These are phyloP conservation scores for Fraxinus cuspidata DNA, from an alignment of 257 asterid genomes.

Conservation along the genomic window DNA sequence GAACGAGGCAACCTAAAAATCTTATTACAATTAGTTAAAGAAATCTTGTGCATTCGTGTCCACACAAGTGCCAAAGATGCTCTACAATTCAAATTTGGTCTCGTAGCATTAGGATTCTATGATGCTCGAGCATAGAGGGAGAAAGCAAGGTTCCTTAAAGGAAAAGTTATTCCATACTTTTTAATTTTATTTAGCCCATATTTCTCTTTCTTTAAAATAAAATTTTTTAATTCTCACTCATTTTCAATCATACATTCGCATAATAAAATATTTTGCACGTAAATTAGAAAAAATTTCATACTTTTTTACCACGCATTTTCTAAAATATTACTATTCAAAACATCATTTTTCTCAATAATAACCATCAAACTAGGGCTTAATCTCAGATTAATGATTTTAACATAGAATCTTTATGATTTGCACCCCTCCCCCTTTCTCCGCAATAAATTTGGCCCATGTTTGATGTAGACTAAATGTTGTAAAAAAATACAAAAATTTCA, in stretches of 20 bases:
- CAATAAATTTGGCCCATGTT: no score
- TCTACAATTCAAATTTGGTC: conserved; percentile 21
- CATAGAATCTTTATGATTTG: conserved; percentile 26
- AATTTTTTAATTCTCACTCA: no score
- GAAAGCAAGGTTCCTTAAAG: conserved; percentile 24
- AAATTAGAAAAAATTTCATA: no score
- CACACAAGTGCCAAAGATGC: neutral
- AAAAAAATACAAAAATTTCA: no score
- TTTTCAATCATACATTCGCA: no score
- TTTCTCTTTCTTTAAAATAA: no score
- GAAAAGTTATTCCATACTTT: conserved; percentile 34
- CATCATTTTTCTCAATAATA: no score
- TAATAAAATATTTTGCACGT: no score
- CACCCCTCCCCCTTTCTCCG: conserved; percentile 32
- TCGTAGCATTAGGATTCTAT: neutral
- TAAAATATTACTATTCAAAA: no score
- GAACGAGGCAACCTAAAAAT: no score
- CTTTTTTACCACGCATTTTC: no score
- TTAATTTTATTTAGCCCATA: neutral
- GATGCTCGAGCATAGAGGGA: conserved; percentile 11
- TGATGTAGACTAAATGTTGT: no score
- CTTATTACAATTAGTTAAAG: neutral
- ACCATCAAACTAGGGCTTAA: neutral
- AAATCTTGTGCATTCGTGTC: neutral
- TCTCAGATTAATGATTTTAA: conserved; percentile 32